Percentiles rank a stretch among this genome's conserved stretches.
Evolutionary conservation across 2,329 filamentous ascomycete genomes (phyloP).

Genomic region (Pseudocercospora cruenta): DNA sequence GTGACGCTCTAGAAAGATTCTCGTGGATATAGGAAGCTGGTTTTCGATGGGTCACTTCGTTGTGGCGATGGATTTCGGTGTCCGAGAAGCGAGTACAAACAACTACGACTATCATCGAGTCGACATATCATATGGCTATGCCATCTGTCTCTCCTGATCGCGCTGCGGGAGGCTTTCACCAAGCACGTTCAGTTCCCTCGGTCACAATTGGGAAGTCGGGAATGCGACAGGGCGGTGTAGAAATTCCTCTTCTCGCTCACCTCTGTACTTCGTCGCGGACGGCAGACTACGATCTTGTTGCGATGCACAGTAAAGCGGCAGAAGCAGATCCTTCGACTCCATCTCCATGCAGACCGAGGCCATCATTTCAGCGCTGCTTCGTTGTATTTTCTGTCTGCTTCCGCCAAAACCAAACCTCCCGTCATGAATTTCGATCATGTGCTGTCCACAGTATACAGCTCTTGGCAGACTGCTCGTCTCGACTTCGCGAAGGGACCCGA

Average conservation of each 20-base stretch:
- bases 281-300: too few relatives aligned
- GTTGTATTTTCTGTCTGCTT: background rate
- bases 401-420: background rate
- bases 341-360: too few relatives aligned
- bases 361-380: too few relatives aligned
- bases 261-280: background rate
- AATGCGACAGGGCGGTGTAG: background rate
- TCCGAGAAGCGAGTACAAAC: constrained; percentile 71
- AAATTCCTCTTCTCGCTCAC: background rate
- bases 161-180: too few relatives aligned
- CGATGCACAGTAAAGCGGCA: background rate
- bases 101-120: background rate
- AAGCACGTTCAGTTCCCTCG: background rate
- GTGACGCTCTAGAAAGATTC: constrained; percentile 67
- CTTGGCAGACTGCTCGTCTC: background rate
- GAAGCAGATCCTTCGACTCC: background rate
- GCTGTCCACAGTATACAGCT: background rate
- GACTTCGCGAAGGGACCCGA: background rate
- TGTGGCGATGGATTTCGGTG: constrained; percentile 72
- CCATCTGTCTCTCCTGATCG: background rate
- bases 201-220: background rate
- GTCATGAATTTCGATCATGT: background rate
- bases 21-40: constrained; percentile 68
- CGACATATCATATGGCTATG: background rate
- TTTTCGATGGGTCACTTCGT: constrained; percentile 71